Conservation (phyloP, 805 yeast genomes). For the Blastobotrys americana region DNA sequence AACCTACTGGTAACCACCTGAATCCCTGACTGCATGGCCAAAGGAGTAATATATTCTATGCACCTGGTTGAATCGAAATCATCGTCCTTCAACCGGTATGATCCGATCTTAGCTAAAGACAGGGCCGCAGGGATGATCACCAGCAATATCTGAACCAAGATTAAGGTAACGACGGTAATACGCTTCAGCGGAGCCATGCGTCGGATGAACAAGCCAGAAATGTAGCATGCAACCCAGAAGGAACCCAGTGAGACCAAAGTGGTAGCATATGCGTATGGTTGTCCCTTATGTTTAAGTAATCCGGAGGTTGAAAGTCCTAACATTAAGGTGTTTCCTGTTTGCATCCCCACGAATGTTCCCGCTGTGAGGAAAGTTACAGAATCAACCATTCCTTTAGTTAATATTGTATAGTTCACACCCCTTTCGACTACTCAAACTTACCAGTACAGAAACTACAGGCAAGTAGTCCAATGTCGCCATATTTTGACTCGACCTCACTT, state of each 20-base stretch:
- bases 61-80: neutral
- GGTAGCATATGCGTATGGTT: neutral
- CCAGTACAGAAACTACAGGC: neutral
- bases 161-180: neutral
- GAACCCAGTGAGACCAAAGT: neutral
- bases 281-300: neutral
- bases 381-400: neutral
- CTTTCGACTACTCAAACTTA: too few relatives aligned
- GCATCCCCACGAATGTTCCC: neutral
- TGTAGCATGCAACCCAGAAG: neutral
- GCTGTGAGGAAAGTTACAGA: neutral
- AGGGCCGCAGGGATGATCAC: neutral
- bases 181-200: neutral
- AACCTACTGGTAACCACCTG: neutral
- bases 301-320: neutral
- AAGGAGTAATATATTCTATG: neutral
- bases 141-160: neutral
- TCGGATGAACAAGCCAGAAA: neutral
- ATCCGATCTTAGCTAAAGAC: neutral
- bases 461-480: neutral
- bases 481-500: neutral
- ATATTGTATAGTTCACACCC: too few relatives aligned
- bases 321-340: neutral
- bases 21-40: neutral
- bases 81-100: neutral